Evolutionary conservation across 768 basidiomycete species (phyloP), one percentile per base, ranked within the genome.

Genomic region (Mycena vitilis): DNA sequence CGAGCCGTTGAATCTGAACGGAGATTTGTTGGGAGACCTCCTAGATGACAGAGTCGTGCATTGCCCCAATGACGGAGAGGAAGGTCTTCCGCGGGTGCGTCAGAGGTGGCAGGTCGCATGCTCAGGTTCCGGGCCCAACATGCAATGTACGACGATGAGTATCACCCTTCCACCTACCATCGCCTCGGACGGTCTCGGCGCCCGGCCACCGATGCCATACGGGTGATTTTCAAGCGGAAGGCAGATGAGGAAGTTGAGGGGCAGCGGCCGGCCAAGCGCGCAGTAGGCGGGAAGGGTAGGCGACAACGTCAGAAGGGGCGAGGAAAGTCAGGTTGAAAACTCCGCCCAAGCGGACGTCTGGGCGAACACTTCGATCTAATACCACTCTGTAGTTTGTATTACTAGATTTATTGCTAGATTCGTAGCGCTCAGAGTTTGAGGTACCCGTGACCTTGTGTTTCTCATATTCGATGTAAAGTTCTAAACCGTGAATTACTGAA

Each of bases 1-100:
- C 5, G 57, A 60, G 36, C 22, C 57, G 9, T 38, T 60, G 48
- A 52, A 66, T 53, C 16, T 66, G 13, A 66, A 53, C 40, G 49
- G 57, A 2, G 48, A 59, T n/a, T 22, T 52, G 10, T 20, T 66
- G n/a, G 51, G 13, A 20, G 58, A 66, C 37, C 49, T 66, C 16
- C 18, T 52, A 15, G 47, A 51, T 8, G 38, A 44, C 8, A 13
- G 51, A 11, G 58, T 66, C 34, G 16, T 60, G 23, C 42, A 6
- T 13, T 38, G n/a, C 56, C n/a, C 47, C 1, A 30, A 47, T 18
- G 56, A 59, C 13, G 63, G 63, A 16, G 25, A 38, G 12, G n/a
- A 11, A 23, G 63, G 18, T 11, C 13, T 65, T 4, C 51, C 13
- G 22, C 23, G 25, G 49, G 12, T 5, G 49, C 10, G 25, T 2